phyloP scores from a whole-genome alignment of 1,284 basidiomycete genomes.

The Fomitopsis betulina region DNA sequence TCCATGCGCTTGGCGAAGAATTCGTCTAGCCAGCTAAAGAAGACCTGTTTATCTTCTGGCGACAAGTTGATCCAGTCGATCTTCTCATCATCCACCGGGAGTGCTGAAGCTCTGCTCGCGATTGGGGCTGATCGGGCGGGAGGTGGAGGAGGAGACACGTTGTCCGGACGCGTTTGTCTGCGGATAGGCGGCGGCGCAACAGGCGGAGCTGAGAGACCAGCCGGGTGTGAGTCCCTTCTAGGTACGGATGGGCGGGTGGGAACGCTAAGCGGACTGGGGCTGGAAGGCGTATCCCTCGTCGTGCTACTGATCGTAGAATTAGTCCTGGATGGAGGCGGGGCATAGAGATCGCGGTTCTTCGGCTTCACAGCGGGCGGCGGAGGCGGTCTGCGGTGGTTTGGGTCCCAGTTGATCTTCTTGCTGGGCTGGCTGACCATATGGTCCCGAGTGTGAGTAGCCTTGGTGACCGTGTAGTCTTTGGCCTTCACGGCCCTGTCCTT shows the following conservation, averaged over 20 bases:
- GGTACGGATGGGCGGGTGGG: slow-evolving; percentile 17
- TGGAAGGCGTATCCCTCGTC: slow-evolving; percentile 1
- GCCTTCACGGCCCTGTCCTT: slow-evolving; percentile 59
- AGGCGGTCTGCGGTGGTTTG: slow-evolving; percentile 38
- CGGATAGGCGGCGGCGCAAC: slow-evolving; percentile 16
- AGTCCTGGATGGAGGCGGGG: slow-evolving; percentile 19
- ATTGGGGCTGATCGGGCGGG: slow-evolving; percentile 6
- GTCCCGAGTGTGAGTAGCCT: slow-evolving; percentile 52
- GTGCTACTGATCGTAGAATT: slow-evolving; percentile 6
- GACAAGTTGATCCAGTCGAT: slow-evolving; percentile 71
- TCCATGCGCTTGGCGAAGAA: slow-evolving; percentile 54
- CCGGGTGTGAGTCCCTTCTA: slow-evolving; percentile 10
- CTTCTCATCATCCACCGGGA: slow-evolving; percentile 5
- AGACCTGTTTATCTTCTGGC: slow-evolving; percentile 58
- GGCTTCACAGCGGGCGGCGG: slow-evolving; percentile 23
- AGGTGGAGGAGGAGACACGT: slow-evolving; percentile 9
- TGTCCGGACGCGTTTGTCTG: slow-evolving; percentile 20
- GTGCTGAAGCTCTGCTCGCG: background rate
- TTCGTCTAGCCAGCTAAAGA: slow-evolving; percentile 76
- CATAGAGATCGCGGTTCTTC: slow-evolving; percentile 13
- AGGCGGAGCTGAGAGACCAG: background rate
- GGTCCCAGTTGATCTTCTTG: slow-evolving; percentile 59
- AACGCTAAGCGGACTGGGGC: background rate
- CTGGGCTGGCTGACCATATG: slow-evolving; percentile 51
- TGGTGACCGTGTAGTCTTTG: slow-evolving; percentile 49